Conservation (phyloP, 2,329 filamentous ascomycete species). For the Cercospora zeina region DNA sequence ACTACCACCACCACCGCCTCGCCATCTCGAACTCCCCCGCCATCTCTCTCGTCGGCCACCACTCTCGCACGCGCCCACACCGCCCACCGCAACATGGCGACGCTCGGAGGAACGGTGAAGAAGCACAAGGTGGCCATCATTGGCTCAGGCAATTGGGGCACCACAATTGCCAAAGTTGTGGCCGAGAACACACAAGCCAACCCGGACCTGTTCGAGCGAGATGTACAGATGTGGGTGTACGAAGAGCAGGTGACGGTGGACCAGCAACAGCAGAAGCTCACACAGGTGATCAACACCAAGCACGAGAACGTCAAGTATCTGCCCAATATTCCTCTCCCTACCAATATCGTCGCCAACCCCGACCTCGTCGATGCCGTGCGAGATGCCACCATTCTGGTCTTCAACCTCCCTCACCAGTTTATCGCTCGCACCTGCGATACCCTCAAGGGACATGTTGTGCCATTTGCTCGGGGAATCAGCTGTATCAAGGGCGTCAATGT, state of each 20-base stretch:
- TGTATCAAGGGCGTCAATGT: slow-evolving; percentile 99
- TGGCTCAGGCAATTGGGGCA: slow-evolving; percentile 97
- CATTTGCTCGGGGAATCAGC: slow-evolving; percentile 88
- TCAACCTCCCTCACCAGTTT: slow-evolving; percentile 96
- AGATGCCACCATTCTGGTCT: slow-evolving; percentile 84
- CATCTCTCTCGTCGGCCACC: neutral
- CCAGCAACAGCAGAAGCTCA: slow-evolving; percentile 84
- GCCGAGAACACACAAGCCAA: slow-evolving; percentile 85
- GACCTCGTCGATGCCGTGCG: slow-evolving; percentile 77
- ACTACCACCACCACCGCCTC: neutral
- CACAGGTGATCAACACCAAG: slow-evolving; percentile 80
- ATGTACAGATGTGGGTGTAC: slow-evolving; percentile 98
- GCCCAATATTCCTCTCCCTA: slow-evolving; percentile 77
- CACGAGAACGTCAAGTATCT: slow-evolving; percentile 99
- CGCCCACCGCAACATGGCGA: slow-evolving; percentile 45
- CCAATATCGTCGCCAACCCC: slow-evolving; percentile 81
- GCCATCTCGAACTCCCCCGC: neutral
- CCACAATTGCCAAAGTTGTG: slow-evolving; percentile 94
- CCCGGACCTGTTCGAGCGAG: slow-evolving; percentile 76
- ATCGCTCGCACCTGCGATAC: slow-evolving; percentile 83
- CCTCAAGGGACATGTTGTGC: slow-evolving; percentile 83
- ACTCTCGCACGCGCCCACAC: neutral
- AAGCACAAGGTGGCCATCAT: slow-evolving; percentile 93
- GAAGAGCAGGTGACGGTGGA: slow-evolving; percentile 82
- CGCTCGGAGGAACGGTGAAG: slow-evolving; percentile 57